Conservation (phyloP, 805 yeast genomes). For the Saturnispora galanensis region DNA sequence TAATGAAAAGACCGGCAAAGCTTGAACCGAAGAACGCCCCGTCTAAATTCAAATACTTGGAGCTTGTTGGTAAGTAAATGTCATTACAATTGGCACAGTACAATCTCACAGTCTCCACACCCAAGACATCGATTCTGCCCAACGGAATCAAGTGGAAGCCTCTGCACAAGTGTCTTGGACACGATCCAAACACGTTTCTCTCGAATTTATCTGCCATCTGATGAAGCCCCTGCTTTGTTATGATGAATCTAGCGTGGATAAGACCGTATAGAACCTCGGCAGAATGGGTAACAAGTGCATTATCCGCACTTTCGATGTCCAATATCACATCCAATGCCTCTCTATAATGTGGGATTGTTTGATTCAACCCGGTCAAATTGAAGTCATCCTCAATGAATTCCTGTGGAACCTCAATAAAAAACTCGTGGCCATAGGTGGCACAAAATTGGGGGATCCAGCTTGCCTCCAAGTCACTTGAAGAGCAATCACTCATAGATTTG, state of each 20-base stretch:
- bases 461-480: constrained; percentile 41
- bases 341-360: constrained; percentile 80
- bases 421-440: constrained; percentile 74
- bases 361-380: constrained; percentile 80
- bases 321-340: constrained; percentile 86
- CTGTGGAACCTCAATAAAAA: constrained; percentile 82
- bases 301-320: constrained; percentile 71
- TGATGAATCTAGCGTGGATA: constrained; percentile 85
- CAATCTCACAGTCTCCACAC: constrained; percentile 82
- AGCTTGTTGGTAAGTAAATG: constrained; percentile 75
- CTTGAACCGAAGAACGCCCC: constrained; percentile 97
- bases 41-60: constrained; percentile 81
- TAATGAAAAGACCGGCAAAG: constrained; percentile 85
- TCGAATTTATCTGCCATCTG: constrained; percentile 93
- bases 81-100: constrained; percentile 95
- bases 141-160: constrained; percentile 86
- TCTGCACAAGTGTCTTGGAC: constrained; percentile 85
- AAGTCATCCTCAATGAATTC: constrained; percentile 96
- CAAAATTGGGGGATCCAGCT: constrained; percentile 82
- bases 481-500: neutral
- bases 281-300: constrained; percentile 68
- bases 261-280: constrained; percentile 91
- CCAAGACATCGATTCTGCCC: constrained; percentile 85
- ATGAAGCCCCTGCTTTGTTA: constrained; percentile 82
- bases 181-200: constrained; percentile 77